A percentile compares a stretch with the other conserved stretches of the same genome.
Conservation (phyloP, 2,329 filamentous ascomycete genomes). For the Apiospora sp. region DNA sequence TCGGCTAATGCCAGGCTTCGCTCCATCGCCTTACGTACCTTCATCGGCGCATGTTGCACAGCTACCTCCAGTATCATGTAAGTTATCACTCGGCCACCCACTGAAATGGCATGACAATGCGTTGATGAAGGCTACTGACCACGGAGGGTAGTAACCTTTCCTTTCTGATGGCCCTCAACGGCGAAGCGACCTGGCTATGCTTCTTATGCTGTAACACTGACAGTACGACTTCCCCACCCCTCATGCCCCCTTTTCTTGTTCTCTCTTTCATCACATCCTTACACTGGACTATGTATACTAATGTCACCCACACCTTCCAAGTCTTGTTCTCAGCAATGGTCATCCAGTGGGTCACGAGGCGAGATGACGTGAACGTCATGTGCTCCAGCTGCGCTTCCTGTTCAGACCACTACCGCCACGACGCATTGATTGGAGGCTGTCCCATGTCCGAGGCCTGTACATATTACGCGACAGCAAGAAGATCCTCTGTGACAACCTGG, state of each 20-base stretch:
- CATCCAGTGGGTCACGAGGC: slow-evolving; percentile 67
- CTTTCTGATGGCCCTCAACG: slow-evolving; percentile 64
- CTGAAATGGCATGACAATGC: not conserved
- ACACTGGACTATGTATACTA: not conserved
- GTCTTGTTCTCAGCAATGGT: slow-evolving; percentile 67
- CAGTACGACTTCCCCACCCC: slow-evolving; percentile 49
- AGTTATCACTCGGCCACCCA: slow-evolving; percentile 32
- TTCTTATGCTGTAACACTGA: slow-evolving; percentile 72
- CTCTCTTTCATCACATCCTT: not conserved
- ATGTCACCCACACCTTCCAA: slow-evolving; percentile 35
- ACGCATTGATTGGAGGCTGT: not conserved
- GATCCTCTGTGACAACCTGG: slow-evolving; percentile 27
- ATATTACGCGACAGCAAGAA: not conserved
- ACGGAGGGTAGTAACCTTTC: slow-evolving; percentile 60
- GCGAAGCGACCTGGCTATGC: slow-evolving; percentile 71
- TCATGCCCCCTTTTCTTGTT: not conserved
- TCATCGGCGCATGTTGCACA: slow-evolving; percentile 65
- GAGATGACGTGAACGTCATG: slow-evolving; percentile 44
- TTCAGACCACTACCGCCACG: not conserved
- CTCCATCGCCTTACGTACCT: slow-evolving; percentile 63
- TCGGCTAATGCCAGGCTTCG: slow-evolving; percentile 53
- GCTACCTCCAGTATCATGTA: slow-evolving; percentile 65
- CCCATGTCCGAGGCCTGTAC: slow-evolving; percentile 2
- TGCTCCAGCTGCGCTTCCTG: not conserved
- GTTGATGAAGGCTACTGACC: not conserved